A percentile compares a stretch with the other conserved stretches of the same genome.
These are phyloP conservation scores for Pseudonitzschia multiseries DNA, from an alignment of 108 stramenopile species.

Conservation along the genomic window DNA sequence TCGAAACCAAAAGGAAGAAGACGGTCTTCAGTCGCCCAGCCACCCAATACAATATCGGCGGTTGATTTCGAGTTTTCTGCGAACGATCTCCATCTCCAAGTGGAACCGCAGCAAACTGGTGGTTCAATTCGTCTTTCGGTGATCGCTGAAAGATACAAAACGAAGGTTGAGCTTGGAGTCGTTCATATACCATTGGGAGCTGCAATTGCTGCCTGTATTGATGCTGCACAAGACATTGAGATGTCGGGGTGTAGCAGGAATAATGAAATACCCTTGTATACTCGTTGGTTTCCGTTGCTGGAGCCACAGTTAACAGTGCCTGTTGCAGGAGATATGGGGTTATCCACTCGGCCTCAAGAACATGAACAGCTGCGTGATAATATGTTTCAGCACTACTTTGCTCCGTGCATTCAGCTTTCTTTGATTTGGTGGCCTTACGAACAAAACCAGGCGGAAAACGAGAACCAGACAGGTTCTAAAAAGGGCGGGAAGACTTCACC, in stretches of 20 bases:
- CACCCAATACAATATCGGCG: neutral
- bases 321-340: conserved; percentile 78
- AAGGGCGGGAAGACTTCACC: neutral
- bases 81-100: conserved; percentile 65
- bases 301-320: conserved; percentile 55
- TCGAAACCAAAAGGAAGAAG: conserved; percentile 3
- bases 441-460: neutral
- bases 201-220: conserved; percentile 69
- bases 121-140: conserved; percentile 73
- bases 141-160: conserved; percentile 66
- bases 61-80: conserved; percentile 36
- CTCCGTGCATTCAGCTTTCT: conserved; percentile 73
- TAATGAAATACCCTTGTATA: conserved; percentile 37
- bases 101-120: conserved; percentile 84
- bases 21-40: neutral
- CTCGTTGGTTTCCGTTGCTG: conserved; percentile 81
- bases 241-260: conserved; percentile 24
- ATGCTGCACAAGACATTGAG: conserved; percentile 30
- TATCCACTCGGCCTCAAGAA: conserved; percentile 55
- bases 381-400: conserved; percentile 63
- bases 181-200: conserved; percentile 70
- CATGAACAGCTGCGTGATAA: conserved; percentile 64
- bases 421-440: conserved; percentile 50
- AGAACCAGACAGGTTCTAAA: neutral
- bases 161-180: conserved; percentile 73